Conservation (phyloP, 2,329 filamentous ascomycete genomes). For the Fusarium annulatum region DNA sequence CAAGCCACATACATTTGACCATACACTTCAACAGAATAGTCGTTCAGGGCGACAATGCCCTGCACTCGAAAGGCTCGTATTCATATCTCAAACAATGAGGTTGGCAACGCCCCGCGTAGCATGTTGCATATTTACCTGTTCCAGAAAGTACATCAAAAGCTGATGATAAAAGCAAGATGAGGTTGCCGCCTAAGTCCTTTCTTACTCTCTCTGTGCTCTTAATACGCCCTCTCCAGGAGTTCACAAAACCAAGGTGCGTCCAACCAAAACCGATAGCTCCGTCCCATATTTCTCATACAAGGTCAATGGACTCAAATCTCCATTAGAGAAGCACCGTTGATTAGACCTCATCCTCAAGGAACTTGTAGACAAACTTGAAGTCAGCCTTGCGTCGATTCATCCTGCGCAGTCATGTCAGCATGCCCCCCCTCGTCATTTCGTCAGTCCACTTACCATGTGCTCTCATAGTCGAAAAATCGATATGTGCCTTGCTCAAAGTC, state of each 20-base stretch:
- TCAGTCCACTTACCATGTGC: constrained; percentile 81
- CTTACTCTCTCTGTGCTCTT: constrained; percentile 22
- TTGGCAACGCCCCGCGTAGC: constrained; percentile 27
- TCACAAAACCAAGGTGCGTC: constrained; percentile 34
- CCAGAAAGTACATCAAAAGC: constrained; percentile 32
- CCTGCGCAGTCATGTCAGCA: constrained; percentile 63
- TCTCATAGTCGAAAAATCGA: constrained; percentile 99
- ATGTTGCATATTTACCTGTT: constrained; percentile 28
- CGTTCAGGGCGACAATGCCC: constrained; percentile 22
- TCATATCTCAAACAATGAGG: constrained; percentile 36
- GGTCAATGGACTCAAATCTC: neutral
- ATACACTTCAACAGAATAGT: neutral
- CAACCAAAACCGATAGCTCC: constrained; percentile 33
- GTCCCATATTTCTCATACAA: constrained; percentile 24
- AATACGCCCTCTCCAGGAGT: constrained; percentile 19
- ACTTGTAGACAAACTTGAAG: constrained; percentile 98
- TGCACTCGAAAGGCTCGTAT: constrained; percentile 28
- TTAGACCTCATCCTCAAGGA: constrained; percentile 90
- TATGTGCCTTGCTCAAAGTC: constrained; percentile 99
- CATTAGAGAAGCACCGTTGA: neutral
- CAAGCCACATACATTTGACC: neutral
- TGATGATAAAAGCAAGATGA: constrained; percentile 20
- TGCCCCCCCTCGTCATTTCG: neutral
- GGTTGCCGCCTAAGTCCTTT: constrained; percentile 12
- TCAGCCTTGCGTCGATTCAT: constrained; percentile 99